Base-by-base conservation (phyloP, 2,329 filamentous ascomycete genomes). In the Hypoxylon sp. region DNA sequence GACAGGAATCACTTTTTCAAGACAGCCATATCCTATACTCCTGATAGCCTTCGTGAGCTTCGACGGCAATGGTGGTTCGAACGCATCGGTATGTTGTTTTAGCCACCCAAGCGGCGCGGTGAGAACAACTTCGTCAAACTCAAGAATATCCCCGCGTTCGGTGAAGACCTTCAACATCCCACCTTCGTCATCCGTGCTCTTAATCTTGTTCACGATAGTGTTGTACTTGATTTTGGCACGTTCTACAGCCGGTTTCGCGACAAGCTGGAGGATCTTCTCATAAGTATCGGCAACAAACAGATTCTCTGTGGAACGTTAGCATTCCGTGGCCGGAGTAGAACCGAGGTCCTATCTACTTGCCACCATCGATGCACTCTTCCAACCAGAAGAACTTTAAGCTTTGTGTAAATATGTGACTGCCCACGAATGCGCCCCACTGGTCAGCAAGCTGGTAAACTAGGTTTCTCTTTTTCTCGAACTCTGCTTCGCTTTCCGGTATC, bases 351-450 rank as follows among this genome's bases (percentile, higher is more conserved):
- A 80, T 81, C 0, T 38, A 72, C 80, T 70, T 74, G 87, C 87
- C 85, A 46, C 90, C 91, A 73, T 93, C 90, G 54, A 93, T 89
- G 69, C 89, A 92, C 76, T 93, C 90, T 74, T 93, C 91, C 4
- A 93, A 75, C 89, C 90, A 93, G 75, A 93, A 91, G 78, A 88
- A 93, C 78, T 89, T 91, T 30, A 93, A 80, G 70, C 89, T 92
- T 75, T 93, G 91, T 24, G 74, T 84, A 54, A 82, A 78, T 7
- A 91, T 81, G 0, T 87, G 84, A 62, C 85, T 89, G 12, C 91
- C 91, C 4, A 93, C 84, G 73, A 91, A 93, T 0, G 86, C 85
- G 1, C 91, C 91, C 89, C 91, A 93, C 71, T 87, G 83, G 70
- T 90, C 85, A 2, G 87, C 85, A 73, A 86, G 78, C 64, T 86